These are phyloP conservation scores for Cyphellophora attinorum DNA, from an alignment of 2,329 filamentous ascomycete genomes.

Conservation along the genomic window DNA sequence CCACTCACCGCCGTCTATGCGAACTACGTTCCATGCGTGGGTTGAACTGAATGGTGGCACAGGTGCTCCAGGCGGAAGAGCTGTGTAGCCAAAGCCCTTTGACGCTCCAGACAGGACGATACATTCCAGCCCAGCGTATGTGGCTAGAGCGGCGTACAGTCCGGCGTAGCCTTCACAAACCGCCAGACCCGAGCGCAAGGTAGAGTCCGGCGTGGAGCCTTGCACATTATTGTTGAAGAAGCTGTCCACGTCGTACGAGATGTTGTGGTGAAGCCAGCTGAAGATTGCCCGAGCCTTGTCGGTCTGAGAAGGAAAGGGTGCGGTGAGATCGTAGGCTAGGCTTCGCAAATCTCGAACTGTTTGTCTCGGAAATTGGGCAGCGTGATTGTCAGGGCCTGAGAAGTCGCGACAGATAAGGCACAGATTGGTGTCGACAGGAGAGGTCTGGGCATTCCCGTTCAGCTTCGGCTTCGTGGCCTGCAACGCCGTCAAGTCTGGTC, in stretches of 20 bases:
- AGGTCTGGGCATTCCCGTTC: slow-evolving; percentile 10
- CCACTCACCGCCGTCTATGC: slow-evolving; percentile 79
- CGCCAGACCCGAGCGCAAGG: slow-evolving; percentile 66
- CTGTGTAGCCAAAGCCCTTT: slow-evolving; percentile 69
- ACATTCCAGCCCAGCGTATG: slow-evolving; percentile 68
- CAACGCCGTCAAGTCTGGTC: slow-evolving; percentile 49
- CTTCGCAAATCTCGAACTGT: slow-evolving; percentile 65
- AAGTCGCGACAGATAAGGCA: slow-evolving; percentile 86
- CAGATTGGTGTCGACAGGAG: slow-evolving; percentile 7
- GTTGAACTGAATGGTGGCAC: slow-evolving; percentile 55
- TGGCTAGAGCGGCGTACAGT: slow-evolving; percentile 69
- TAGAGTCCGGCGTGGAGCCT: slow-evolving; percentile 59
- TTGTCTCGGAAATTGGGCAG: slow-evolving; percentile 63
- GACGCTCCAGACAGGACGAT: slow-evolving; percentile 68
- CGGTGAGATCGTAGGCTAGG: slow-evolving; percentile 68
- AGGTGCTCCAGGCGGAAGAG: slow-evolving; percentile 53
- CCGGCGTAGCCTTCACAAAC: slow-evolving; percentile 90
- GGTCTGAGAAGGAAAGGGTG: slow-evolving; percentile 68
- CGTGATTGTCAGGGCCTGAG: slow-evolving; percentile 67
- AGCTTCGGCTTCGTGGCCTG: slow-evolving; percentile 41
- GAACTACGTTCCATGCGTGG: slow-evolving; percentile 91
- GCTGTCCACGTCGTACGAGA: slow-evolving; percentile 69
- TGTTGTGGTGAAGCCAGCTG: slow-evolving; percentile 90
- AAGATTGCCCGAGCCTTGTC: slow-evolving; percentile 92
- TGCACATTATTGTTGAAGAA: slow-evolving; percentile 68